Base-by-base conservation (phyloP, 1,139 yeast species). In the Nakaseomyces kungkrabaensis region DNA sequence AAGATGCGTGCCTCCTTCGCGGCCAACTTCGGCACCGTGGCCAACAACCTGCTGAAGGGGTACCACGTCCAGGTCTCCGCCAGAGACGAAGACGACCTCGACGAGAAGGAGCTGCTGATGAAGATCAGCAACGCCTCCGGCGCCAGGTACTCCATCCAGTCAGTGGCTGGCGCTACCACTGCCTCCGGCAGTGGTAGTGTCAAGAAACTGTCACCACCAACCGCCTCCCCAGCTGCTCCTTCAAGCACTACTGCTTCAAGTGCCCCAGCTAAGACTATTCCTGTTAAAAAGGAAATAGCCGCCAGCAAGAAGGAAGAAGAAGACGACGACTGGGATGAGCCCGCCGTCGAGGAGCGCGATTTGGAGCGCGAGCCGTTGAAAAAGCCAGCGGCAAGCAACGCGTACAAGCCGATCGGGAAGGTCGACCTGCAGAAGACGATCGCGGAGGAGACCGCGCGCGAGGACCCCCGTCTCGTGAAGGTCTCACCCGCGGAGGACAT, bases 31-130 rank as follows among this genome's bases (percentile, higher is more conserved):
- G 87, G 87, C 44, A 85, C 81, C 42, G 85, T 85, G 13, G 78
- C 90, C 32, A 62, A 64, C 48, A 79, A 75, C 52, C 73, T 81
- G 26, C 74, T 85, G 59, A 75, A 75, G 57, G 96, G 96, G 38
- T 92, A 90, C 69, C 98, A 92, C 65, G 90, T 92, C 50, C 97
- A 92, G 69, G 82, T 94, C 56, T 88, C 97, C 43, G 98, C 97
- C n/a, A 80, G 97, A 69, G 95, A 87, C 63, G 76, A 79, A 49
- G 96, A 88, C 62, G 98, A 94, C 65, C 76, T 94, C 65, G 86
- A 86, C 59, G 86, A 85, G 46, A 75, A 77, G 34, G 95, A 85
- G 54, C 78, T 92, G 55, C 68, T 88, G 57, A 75, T 80, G 50
- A 81, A 88, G 59, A 82, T 94, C 47, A 82, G 87, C 56, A 85